phyloP scores from a whole-genome alignment of 805 yeast species.

The Metschnikowia drakensbergensis region DNA sequence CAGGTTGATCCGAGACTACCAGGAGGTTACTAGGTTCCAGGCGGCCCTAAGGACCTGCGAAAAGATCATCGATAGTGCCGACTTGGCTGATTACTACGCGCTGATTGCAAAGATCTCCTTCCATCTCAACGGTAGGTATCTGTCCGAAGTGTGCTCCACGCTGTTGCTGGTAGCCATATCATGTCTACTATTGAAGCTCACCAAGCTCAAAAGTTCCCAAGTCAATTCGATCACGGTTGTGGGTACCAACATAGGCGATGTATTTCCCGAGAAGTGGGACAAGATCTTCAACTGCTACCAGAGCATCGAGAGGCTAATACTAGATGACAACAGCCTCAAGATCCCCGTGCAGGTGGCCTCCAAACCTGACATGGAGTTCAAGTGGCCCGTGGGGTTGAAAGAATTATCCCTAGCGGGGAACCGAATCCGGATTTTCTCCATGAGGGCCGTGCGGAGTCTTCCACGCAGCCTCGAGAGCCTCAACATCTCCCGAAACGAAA shows the following conservation, averaged over 20 bases:
- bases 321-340: slow-evolving; percentile 22
- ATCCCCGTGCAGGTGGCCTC: background rate
- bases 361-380: slow-evolving; percentile 8
- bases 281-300: slow-evolving; percentile 24
- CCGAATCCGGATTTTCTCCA: slow-evolving; percentile 19
- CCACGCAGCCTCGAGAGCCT: slow-evolving; percentile 27
- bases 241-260: slow-evolving; percentile 34
- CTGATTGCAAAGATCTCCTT: slow-evolving; percentile 21
- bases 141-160: slow-evolving; percentile 28
- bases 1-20: slow-evolving; percentile 6
- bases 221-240: slow-evolving; percentile 22
- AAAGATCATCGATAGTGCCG: slow-evolving; percentile 4
- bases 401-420: slow-evolving; percentile 26
- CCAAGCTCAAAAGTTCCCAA: slow-evolving; percentile 18
- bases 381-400: slow-evolving; percentile 25
- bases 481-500: slow-evolving; percentile 21
- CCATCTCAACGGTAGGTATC: slow-evolving; percentile 25
- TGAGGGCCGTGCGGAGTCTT: slow-evolving; percentile 19
- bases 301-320: slow-evolving; percentile 20
- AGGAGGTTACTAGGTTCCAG: slow-evolving; percentile 15
- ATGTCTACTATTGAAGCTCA: slow-evolving; percentile 24
- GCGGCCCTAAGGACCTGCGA: slow-evolving; percentile 15
- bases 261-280: slow-evolving; percentile 31
- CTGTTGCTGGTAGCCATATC: slow-evolving; percentile 28
- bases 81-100: slow-evolving; percentile 8